Conservation (phyloP, 208 protist species). For the Acanthamoeba lugdunensis region DNA sequence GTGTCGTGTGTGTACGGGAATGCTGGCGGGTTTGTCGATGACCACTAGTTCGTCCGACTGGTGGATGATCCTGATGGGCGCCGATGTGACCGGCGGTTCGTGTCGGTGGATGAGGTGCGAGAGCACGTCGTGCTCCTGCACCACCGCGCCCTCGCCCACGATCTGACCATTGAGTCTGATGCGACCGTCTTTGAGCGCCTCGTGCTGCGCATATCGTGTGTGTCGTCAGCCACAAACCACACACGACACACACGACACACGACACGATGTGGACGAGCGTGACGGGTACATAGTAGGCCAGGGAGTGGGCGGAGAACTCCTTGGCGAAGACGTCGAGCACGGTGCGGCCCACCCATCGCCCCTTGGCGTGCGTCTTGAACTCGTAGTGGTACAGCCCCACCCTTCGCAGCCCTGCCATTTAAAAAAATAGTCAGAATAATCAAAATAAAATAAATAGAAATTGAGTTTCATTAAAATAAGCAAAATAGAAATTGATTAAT, state of each 20-base stretch:
- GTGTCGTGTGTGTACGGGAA: slow-evolving; percentile 76
- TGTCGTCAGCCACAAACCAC: no score
- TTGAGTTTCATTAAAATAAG: neutral
- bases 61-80: slow-evolving; percentile 78
- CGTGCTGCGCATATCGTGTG: neutral
- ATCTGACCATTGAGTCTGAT: neutral
- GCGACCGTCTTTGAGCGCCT: neutral
- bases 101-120: slow-evolving; percentile 91
- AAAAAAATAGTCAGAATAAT: neutral
- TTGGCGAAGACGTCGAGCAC: slow-evolving; percentile 89
- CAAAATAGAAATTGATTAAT: neutral
- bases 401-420: slow-evolving; percentile 73
- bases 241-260: neutral
- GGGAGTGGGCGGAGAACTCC: slow-evolving; percentile 92
- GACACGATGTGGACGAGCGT: neutral
- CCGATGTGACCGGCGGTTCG: slow-evolving; percentile 90
- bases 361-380: slow-evolving; percentile 91
- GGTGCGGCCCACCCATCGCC: slow-evolving; percentile 90
- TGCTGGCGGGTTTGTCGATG: slow-evolving; percentile 82
- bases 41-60: slow-evolving; percentile 84
- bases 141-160: neutral
- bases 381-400: slow-evolving; percentile 92
- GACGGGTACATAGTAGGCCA: slow-evolving; percentile 87
- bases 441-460: no score
- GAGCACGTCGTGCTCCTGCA: slow-evolving; percentile 87